Evolutionary conservation across 176 grass and related monocot genomes (phyloP).

Genomic region (Juncus effusus): DNA sequence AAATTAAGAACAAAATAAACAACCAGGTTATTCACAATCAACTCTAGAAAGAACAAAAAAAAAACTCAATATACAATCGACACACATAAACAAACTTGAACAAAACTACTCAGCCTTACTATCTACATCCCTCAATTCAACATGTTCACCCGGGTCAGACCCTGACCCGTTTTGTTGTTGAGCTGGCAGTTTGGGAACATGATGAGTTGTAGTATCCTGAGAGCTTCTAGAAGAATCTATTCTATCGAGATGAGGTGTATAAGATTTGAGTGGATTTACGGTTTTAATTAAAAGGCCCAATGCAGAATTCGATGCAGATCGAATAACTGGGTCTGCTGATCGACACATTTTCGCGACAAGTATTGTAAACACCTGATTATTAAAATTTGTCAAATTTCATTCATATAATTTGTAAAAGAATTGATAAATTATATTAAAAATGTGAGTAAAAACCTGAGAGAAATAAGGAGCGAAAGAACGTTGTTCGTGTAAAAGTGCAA

Average conservation of each 20-base stretch:
- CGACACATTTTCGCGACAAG: constrained; percentile 71
- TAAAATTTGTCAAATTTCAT: constrained; percentile 2
- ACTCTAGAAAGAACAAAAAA: too few relatives aligned
- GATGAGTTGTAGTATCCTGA: constrained; percentile 22
- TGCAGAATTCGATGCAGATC: constrained; percentile 69
- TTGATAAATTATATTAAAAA: not conserved
- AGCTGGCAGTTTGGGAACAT: constrained; percentile 7
- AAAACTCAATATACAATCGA: constrained; percentile 17
- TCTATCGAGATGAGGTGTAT: too few relatives aligned
- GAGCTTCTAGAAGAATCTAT: too few relatives aligned
- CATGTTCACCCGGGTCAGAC: constrained; percentile 17
- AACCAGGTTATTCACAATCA: too few relatives aligned
- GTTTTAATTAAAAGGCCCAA: constrained; percentile 75
- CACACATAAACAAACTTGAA: constrained; percentile 10
- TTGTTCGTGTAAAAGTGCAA: constrained; percentile 80
- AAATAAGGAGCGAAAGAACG: constrained; percentile 19
- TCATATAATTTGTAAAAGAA: not conserved
- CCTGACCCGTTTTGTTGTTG: constrained; percentile 19
- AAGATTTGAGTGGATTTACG: constrained; percentile 44
- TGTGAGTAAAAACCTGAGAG: constrained; percentile 51
- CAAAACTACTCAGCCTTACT: not conserved
- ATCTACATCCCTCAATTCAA: constrained; percentile 22
- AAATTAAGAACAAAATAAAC: too few relatives aligned
- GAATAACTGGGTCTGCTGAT: constrained; percentile 68
- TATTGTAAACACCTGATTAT: constrained; percentile 62